phyloP scores from a whole-genome alignment of 2,329 filamentous ascomycete species.

The Hyphodiscus sp. region DNA sequence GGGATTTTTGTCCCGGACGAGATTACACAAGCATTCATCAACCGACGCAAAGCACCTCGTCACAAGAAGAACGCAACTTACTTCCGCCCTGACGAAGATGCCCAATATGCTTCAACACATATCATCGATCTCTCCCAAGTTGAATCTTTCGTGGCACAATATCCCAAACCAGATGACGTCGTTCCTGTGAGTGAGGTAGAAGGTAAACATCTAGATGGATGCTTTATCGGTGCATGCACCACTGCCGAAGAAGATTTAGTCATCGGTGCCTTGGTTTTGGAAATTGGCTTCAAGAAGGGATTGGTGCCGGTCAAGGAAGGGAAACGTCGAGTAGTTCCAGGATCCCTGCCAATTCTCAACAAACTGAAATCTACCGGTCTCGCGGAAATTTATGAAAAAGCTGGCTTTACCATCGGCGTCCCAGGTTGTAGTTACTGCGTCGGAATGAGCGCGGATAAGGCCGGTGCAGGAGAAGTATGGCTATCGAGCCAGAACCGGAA shows the following conservation, averaged over 20 bases:
- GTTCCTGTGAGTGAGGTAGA: conserved; percentile 33
- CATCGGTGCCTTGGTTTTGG: conserved; percentile 35
- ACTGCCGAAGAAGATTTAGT: conserved; percentile 40
- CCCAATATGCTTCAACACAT: conserved; percentile 32
- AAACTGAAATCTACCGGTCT: conserved; percentile 32
- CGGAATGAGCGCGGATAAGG: conserved; percentile 36
- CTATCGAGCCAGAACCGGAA: conserved; percentile 41
- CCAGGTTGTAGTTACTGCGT: conserved; percentile 41
- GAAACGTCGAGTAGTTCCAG: conserved; percentile 35
- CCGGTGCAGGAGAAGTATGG: conserved; percentile 37
- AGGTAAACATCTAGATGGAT: conserved; percentile 34
- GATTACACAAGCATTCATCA: conserved; percentile 32
- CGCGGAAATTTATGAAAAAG: conserved; percentile 33
- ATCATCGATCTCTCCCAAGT: conserved; percentile 35
- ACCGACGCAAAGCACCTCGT: conserved; percentile 27
- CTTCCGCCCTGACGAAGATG: conserved; percentile 35
- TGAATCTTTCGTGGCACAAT: conserved; percentile 34
- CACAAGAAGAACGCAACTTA: conserved; percentile 33
- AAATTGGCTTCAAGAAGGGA: conserved; percentile 32
- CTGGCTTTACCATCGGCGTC: conserved; percentile 34
- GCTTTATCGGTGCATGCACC: conserved; percentile 42
- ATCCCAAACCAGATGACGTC: conserved; percentile 39
- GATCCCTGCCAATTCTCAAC: conserved; percentile 34
- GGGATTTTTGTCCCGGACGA: conserved; percentile 37
- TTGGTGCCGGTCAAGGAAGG: conserved; percentile 29